Conservation (phyloP, 2,329 filamentous ascomycete species). For the Sclerotinia nivalis region DNA sequence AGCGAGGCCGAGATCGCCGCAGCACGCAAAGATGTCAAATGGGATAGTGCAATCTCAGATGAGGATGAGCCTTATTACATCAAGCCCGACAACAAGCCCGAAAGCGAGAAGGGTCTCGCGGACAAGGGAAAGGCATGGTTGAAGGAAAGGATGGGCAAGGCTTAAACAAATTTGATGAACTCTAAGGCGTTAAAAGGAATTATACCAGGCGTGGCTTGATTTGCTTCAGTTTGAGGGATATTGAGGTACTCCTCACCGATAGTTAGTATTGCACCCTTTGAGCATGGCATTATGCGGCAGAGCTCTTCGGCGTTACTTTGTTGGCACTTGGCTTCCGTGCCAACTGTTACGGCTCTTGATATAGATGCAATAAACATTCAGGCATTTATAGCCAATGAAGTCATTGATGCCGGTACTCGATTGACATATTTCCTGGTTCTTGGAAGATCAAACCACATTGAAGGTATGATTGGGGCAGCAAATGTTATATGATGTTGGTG, state of each 20-base stretch:
- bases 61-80: constrained; percentile 28
- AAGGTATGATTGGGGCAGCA: neutral
- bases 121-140: constrained; percentile 55
- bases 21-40: constrained; percentile 37
- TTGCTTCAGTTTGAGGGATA: neutral
- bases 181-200: neutral
- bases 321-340: neutral
- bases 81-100: constrained; percentile 15
- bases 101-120: constrained; percentile 44
- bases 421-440: neutral
- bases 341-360: neutral
- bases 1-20: constrained; percentile 40
- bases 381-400: neutral
- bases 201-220: constrained; percentile 19
- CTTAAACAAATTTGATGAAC: neutral
- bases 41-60: constrained; percentile 37
- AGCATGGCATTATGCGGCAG: constrained; percentile 12
- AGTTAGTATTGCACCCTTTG: neutral
- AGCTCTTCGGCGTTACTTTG: neutral
- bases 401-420: constrained; percentile 3
- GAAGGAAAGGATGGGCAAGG: constrained; percentile 16
- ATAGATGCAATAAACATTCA: neutral
- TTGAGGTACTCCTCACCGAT: neutral
- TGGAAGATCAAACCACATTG: neutral
- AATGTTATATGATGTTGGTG: constrained; percentile 14